These are phyloP conservation scores for Lippia alba DNA, from an alignment of 305 asterid species.

Conservation along the genomic window DNA sequence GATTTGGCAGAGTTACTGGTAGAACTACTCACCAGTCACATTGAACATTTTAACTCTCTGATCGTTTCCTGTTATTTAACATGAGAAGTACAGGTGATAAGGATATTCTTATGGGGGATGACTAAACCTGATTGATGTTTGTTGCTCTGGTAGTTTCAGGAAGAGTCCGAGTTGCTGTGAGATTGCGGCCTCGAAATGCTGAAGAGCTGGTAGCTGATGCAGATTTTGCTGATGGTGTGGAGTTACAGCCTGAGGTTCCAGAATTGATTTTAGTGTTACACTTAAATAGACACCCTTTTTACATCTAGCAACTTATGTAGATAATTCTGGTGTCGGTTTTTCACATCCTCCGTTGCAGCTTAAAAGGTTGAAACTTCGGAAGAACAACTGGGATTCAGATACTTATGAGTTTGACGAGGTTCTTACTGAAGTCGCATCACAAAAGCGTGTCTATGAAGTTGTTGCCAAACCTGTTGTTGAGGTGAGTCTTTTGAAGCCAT, in stretches of 20 bases:
- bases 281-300: conserved; percentile 24
- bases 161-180: conserved; percentile 93
- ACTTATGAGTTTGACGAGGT: conserved; percentile 95
- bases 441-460: conserved; percentile 96
- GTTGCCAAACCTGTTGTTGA: conserved; percentile 99
- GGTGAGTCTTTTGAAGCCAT: conserved; percentile 51
- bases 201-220: conserved; percentile 97
- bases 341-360: conserved; percentile 52
- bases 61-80: conserved; percentile 20
- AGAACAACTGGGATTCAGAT: conserved; percentile 98
- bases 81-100: conserved; percentile 5
- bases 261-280: conserved; percentile 23
- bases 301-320: background rate
- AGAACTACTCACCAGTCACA: conserved; percentile 4
- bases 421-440: conserved; percentile 93
- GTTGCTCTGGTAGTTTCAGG: conserved; percentile 68
- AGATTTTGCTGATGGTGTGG: conserved; percentile 99
- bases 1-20: conserved; percentile 1
- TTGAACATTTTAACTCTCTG: conserved; percentile 16
- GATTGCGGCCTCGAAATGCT: conserved; percentile 89
- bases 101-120: background rate
- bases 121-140: conserved; percentile 25
- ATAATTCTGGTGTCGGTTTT: conserved; percentile 17
- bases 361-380: conserved; percentile 90
- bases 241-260: conserved; percentile 92